Evolutionary conservation across 192 early-diverging fungal species (phyloP).

Genomic region (Linderina pennispora): DNA sequence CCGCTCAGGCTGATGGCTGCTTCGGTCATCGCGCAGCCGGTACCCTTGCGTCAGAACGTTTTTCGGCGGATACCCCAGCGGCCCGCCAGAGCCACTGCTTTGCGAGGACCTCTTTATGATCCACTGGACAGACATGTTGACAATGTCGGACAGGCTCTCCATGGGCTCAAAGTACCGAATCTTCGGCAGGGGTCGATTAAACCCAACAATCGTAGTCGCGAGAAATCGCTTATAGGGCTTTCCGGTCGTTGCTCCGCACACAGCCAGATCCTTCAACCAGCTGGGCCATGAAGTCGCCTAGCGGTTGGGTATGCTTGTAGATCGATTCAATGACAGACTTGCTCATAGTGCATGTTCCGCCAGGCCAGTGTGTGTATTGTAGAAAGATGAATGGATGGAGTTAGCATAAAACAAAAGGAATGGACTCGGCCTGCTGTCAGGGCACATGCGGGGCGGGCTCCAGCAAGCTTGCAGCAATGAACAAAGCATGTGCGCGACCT

Average conservation of each 20-base stretch:
- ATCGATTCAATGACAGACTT: background rate
- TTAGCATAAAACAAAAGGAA: background rate
- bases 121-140: slow-evolving; percentile 13
- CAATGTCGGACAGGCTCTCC: slow-evolving; percentile 27
- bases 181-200: slow-evolving; percentile 2
- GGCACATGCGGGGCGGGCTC: too few relatives aligned
- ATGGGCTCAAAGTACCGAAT: slow-evolving; percentile 15
- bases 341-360: too few relatives aligned
- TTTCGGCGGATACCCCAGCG: background rate
- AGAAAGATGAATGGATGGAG: too few relatives aligned
- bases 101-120: slow-evolving; percentile 9
- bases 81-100: background rate
- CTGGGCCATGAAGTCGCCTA: slow-evolving; percentile 25
- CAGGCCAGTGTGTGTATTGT: too few relatives aligned
- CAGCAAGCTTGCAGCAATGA: too few relatives aligned
- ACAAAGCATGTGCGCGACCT: too few relatives aligned
- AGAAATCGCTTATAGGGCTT: slow-evolving; percentile 20
- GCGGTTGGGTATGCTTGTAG: slow-evolving; percentile 14
- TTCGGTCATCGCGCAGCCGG: slow-evolving; percentile 6
- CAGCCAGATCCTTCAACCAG: slow-evolving; percentile 18
- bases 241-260: slow-evolving; percentile 1
- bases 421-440: too few relatives aligned
- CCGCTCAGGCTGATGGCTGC: slow-evolving; percentile 24
- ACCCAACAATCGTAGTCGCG: slow-evolving; percentile 27
- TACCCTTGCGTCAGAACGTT: slow-evolving; percentile 38